Evolutionary conservation across 148 eudicot genomes (phyloP), one percentile per base, ranked within the genome.

Genomic region (Diospyros kaki): DNA sequence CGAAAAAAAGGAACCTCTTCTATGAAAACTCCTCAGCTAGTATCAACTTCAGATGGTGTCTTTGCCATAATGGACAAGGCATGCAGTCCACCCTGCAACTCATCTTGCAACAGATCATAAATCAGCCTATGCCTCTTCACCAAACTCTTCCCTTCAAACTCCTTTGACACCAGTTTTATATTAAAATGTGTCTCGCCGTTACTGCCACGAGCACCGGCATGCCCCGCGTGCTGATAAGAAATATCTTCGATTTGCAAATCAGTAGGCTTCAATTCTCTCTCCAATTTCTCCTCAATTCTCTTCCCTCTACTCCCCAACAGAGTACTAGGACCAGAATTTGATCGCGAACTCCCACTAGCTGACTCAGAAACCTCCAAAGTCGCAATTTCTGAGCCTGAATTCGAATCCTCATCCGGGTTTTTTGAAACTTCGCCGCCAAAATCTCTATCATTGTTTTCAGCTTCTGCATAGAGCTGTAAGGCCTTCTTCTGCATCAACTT

Each of bases 201-300:
- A 78, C 87, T 85, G 10, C 89, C 89, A 52, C 81, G 82, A 7
- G 82, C 87, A 66, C 93, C 98, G 1, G 83, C 82, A 79, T 94
- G 98, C 7, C 98, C 98, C 42, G 97, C 98, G 74, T 94, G 97
- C 81, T 94, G 95, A 73, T 91, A 86, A 14, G 98, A 94, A 64
- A 94, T 79, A 79, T 94, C 95, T 67, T 90, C 93, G 44, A 94
- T 76, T 51, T 76, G 78, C 85, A 94, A 75, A 69, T 83, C 86
- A 6, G 82, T 64, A 64, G 98, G 97, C 53, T 68, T 83, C 62
- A 94, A 82, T 77, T 86, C 98, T 60, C 72, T 82, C 86, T 82
- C 88, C 78, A 94, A 71, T 28, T 17, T 81, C 84, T 87, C 87
- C 84, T 76, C 85, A 54, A 94, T 94, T 45, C 93, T 91, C 81